Percentiles rank a stretch among this genome's conserved stretches.
Evolutionary conservation across 306 rosid species (phyloP).

Genomic region (Acacia melanoxylon): DNA sequence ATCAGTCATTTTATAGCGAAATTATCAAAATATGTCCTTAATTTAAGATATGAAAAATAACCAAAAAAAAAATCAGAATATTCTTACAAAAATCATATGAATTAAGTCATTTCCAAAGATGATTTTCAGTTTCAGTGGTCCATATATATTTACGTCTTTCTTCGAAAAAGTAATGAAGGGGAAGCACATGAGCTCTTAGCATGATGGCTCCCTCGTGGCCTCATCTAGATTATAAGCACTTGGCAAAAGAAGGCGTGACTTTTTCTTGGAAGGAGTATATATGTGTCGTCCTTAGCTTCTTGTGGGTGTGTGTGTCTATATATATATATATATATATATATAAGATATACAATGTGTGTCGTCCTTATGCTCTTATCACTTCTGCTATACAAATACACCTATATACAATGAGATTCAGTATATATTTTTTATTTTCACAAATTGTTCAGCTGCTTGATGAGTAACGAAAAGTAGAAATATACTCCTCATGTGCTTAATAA

Average conservation of each 20-base stretch:
- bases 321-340: no score
- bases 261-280: conserved; percentile 26
- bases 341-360: no score
- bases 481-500: no score
- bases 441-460: no score
- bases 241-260: conserved; percentile 21
- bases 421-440: no score
- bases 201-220: conserved; percentile 5
- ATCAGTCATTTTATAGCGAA: no score
- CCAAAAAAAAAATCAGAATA: background rate
- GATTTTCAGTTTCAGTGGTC: background rate
- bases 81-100: no score
- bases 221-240: conserved; percentile 10
- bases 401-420: background rate
- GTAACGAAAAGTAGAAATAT: no score
- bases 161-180: background rate
- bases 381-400: background rate
- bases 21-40: no score
- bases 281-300: background rate
- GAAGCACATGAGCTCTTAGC: conserved; percentile 52
- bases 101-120: background rate
- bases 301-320: no score
- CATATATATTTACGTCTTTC: background rate
- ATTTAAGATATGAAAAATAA: no score
- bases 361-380: background rate